Evolutionary conservation across 148 eudicot species (phyloP).

Genomic region (Talinum fruticosum): DNA sequence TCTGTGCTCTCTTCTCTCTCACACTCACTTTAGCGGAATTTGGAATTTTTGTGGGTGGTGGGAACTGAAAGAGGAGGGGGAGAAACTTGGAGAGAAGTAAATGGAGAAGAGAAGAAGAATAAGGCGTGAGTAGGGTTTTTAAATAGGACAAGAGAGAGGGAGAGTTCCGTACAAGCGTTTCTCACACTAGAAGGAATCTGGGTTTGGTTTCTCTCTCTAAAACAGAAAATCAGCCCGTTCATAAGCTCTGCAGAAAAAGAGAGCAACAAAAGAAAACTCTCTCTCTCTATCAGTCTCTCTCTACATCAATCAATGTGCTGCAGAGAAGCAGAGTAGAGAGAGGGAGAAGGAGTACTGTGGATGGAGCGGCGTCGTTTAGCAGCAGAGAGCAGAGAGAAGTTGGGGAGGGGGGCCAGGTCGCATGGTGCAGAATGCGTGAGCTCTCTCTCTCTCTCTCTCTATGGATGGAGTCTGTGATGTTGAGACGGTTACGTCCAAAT

Average conservation of each 20-base stretch:
- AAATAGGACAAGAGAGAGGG: not conserved
- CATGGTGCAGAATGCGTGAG: conserved; percentile 26
- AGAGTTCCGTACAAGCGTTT: not conserved
- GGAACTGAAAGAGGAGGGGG: not conserved
- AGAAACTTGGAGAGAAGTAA: not conserved
- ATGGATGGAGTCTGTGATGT: not conserved
- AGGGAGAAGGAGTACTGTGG: not conserved
- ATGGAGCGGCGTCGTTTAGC: not conserved
- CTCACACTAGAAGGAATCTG: conserved; percentile 9
- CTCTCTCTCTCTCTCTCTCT: not conserved
- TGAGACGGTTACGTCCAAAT: conserved; percentile 12
- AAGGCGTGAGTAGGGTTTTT: not conserved
- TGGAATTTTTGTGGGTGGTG: not conserved
- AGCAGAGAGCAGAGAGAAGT: not conserved
- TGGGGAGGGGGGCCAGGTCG: not conserved
- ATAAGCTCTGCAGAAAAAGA: not conserved
- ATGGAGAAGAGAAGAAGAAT: not conserved
- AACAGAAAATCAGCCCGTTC: conserved; percentile 19
- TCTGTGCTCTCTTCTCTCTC: not conserved
- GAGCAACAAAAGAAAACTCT: not conserved
- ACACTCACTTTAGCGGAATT: too few species aligned
- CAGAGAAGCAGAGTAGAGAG: not conserved
- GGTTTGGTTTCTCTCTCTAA: conserved; percentile 7
- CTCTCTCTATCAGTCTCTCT: too few species aligned
- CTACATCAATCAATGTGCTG: not conserved